Percentiles rank a stretch among this genome's conserved stretches.
Evolutionary conservation across 2,329 filamentous ascomycete genomes (phyloP).

Genomic region (Stagonosporopsis tanaceti): DNA sequence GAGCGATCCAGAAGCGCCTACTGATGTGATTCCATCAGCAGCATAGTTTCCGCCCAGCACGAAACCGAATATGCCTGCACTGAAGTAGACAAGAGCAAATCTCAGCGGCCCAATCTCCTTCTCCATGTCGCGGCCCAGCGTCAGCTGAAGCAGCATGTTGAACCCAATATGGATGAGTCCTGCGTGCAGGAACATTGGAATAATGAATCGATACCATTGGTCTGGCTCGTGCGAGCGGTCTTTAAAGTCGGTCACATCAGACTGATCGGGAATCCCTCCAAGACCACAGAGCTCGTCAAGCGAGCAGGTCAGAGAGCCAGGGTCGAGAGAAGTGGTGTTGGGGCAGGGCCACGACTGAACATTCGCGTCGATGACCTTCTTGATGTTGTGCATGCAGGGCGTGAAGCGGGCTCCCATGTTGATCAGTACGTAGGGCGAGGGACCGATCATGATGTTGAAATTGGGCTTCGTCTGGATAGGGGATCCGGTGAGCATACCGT

Average conservation of each 20-base stretch:
- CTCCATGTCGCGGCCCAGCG: constrained; percentile 92
- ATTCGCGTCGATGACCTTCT: constrained; percentile 65
- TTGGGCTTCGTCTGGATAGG: constrained; percentile 80
- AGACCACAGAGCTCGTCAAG: constrained; percentile 87
- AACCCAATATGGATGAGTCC: constrained; percentile 95
- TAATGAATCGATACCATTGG: constrained; percentile 97
- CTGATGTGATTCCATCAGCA: constrained; percentile 77
- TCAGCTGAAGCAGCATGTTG: constrained; percentile 91
- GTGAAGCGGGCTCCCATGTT: constrained; percentile 95
- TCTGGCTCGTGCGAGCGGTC: constrained; percentile 73
- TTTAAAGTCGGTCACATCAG: constrained; percentile 57
- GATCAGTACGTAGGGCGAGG: constrained; percentile 87
- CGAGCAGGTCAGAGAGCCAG: constrained; percentile 66
- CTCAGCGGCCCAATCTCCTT: constrained; percentile 85
- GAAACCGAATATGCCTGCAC: constrained; percentile 92
- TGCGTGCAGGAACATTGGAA: constrained; percentile 93
- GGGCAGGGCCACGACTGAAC: constrained; percentile 78
- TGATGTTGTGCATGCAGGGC: constrained; percentile 91
- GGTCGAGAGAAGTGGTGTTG: constrained; percentile 70
- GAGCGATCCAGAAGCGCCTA: constrained; percentile 86
- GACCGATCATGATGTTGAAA: constrained; percentile 98
- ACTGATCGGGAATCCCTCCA: constrained; percentile 74
- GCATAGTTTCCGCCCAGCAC: constrained; percentile 95
- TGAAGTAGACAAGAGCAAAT: constrained; percentile 89
- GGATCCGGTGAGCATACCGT: constrained; percentile 78